These are phyloP conservation scores for Tuber melanosporum DNA, from an alignment of 495 filamentous ascomycete species.

Conservation along the genomic window DNA sequence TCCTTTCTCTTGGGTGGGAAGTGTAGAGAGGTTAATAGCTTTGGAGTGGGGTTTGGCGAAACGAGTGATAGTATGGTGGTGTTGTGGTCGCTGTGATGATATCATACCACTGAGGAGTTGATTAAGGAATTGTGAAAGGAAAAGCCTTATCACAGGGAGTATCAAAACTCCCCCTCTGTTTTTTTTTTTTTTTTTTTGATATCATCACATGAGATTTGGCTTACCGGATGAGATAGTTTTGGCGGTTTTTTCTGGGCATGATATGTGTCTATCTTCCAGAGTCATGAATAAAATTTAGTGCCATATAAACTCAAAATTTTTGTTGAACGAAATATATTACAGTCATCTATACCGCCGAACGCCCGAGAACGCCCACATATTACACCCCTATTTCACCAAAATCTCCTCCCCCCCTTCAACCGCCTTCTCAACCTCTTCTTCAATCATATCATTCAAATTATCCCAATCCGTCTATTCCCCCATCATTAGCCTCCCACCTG, in stretches of 20 bases:
- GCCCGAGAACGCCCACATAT: conserved; percentile 17
- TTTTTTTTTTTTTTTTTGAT: no score
- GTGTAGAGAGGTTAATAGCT: background rate
- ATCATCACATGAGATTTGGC: background rate
- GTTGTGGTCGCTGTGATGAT: no score
- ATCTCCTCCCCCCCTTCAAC: conserved; percentile 43
- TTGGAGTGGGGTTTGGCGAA: no score
- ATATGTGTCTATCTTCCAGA: background rate
- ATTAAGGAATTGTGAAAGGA: background rate
- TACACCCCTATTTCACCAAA: conserved; percentile 54
- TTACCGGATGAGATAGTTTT: background rate
- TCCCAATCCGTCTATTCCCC: conserved; percentile 22
- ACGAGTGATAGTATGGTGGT: background rate
- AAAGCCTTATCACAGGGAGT: background rate
- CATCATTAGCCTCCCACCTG: background rate
- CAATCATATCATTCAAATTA: conserved; percentile 35
- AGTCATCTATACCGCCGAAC: background rate
- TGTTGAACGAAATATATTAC: background rate
- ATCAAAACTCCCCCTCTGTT: background rate
- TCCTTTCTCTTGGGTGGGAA: background rate
- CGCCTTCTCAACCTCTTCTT: conserved; percentile 27
- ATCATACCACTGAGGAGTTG: no score
- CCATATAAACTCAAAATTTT: background rate
- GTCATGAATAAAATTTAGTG: background rate
- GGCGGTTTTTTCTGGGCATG: background rate